Percentiles rank a stretch among this genome's conserved stretches.
These are phyloP conservation scores for Leucocoprinus sp. DNA, from an alignment of 768 basidiomycete genomes.

Conservation along the genomic window DNA sequence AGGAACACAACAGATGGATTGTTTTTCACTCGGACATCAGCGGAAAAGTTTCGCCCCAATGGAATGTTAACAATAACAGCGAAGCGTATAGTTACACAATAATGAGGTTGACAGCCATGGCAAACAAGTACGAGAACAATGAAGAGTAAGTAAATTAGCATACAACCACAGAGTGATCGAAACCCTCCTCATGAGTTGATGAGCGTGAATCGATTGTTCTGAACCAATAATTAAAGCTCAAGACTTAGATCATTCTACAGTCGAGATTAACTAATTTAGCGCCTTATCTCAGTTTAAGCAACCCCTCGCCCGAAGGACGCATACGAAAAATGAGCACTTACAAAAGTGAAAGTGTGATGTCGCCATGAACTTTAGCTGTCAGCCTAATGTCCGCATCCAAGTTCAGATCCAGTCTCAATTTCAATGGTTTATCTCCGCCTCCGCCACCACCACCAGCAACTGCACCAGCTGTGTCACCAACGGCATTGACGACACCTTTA, in stretches of 20 bases:
- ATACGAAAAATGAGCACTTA: slow-evolving; percentile 13
- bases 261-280: slow-evolving; percentile 6
- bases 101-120: too few relatives aligned
- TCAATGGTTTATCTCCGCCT: slow-evolving; percentile 14
- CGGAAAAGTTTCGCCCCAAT: too few relatives aligned
- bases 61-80: too few relatives aligned
- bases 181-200: too few relatives aligned
- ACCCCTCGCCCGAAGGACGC: not conserved
- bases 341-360: slow-evolving; percentile 25
- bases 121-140: too few relatives aligned
- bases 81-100: too few relatives aligned
- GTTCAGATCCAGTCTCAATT: slow-evolving; percentile 26
- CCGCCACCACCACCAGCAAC: slow-evolving; percentile 11
- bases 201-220: too few relatives aligned
- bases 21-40: too few relatives aligned
- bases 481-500: not conserved
- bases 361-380: slow-evolving; percentile 26
- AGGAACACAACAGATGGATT: too few relatives aligned
- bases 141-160: too few relatives aligned
- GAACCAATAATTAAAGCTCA: too few relatives aligned
- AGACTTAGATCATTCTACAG: not conserved
- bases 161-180: too few relatives aligned
- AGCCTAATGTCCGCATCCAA: slow-evolving; percentile 26
- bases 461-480: not conserved
- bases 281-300: slow-evolving; percentile 11